Conservation (phyloP, 495 filamentous ascomycete species). For the Podospora appendiculata region DNA sequence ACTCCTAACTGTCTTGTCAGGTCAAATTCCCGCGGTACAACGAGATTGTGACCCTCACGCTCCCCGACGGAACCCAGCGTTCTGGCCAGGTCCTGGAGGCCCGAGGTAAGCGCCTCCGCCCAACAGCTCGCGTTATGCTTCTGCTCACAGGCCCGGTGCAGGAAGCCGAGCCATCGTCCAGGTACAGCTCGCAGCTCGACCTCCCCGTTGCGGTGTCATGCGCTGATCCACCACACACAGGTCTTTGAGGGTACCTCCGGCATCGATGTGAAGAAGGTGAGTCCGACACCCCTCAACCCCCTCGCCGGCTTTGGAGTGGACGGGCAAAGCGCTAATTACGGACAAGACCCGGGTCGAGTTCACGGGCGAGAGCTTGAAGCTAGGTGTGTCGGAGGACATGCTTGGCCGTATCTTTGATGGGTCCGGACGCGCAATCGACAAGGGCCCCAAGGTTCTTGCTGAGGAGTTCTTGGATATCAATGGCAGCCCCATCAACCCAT, state of each 20-base stretch:
- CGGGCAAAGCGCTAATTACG: conserved; percentile 6
- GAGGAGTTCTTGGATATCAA: conserved; percentile 99
- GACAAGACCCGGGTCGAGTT: conserved; percentile 89
- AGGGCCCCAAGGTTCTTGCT: conserved; percentile 95
- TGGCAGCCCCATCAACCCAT: conserved; percentile 97
- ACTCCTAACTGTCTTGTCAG: conserved; percentile 38
- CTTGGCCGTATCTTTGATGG: conserved; percentile 97
- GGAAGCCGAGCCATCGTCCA: conserved; percentile 89
- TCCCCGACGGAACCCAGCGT: conserved; percentile 90
- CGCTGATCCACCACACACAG: conserved; percentile 36
- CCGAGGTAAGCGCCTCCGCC: conserved; percentile 54
- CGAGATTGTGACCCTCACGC: conserved; percentile 92
- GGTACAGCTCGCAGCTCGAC: conserved; percentile 45
- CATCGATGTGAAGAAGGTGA: conserved; percentile 96
- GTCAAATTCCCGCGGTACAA: conserved; percentile 98
- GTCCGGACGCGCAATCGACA: conserved; percentile 94
- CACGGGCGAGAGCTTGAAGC: conserved; percentile 91
- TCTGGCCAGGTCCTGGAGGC: conserved; percentile 96
- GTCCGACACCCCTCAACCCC: background rate
- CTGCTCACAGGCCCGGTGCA: conserved; percentile 29
- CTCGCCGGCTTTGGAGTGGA: background rate
- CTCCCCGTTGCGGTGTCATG: background rate
- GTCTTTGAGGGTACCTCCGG: conserved; percentile 97
- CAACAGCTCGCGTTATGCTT: background rate
- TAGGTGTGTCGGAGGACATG: conserved; percentile 99